Base-by-base conservation (phyloP, 805 yeast genomes). In the Ogataea wickerhamii region DNA sequence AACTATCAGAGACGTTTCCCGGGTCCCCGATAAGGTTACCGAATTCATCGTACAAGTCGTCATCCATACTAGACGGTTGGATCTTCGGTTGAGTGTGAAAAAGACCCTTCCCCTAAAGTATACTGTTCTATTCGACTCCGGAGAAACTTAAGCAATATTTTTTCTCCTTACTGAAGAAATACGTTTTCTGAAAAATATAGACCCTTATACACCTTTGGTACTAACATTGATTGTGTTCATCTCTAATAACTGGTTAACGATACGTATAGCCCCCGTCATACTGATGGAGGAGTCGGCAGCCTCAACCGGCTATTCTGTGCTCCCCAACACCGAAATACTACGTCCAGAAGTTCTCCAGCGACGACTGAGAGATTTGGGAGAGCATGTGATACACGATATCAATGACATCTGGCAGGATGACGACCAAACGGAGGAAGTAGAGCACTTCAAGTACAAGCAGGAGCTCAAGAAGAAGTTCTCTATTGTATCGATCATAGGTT, bases 1-100 rank as follows among this genome's bases (percentile, higher is more conserved):
- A 53, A 11, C 57, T 47, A 6, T 61, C 58, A 35, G 70, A 79
- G 1, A 77, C 70, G 47, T 64, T 74, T 6, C 53, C 58, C 5
- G 71, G 63, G 30, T 67, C 79, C 11, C 80, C 82, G 16, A 83
- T 68, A 25, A 71, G 68, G 54, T 82, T 82, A 31, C 91, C 91
- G 57, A 82, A 82, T 72, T 87, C 96, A 60, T 87, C 96, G 60
- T 82, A 87, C 19, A 78, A 55, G 43, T 78, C 84, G 17, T 78
- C 82, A 51, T 76, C 84, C 78, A 74, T 76, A 25, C 14, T 20
- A 14, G 25, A 12, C 25, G 12, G 25, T n/a, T n/a, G n/a, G n/a
- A n/a, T n/a, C n/a, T n/a, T n/a, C n/a, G n/a, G n/a, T n/a, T n/a
- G n/a, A n/a, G n/a, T n/a, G n/a, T n/a, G n/a, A n/a, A n/a, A n/a